Percentiles rank a stretch among this genome's conserved stretches.
Evolutionary conservation across 495 filamentous ascomycete genomes (phyloP).

Genomic region (Neurospora sp.): DNA sequence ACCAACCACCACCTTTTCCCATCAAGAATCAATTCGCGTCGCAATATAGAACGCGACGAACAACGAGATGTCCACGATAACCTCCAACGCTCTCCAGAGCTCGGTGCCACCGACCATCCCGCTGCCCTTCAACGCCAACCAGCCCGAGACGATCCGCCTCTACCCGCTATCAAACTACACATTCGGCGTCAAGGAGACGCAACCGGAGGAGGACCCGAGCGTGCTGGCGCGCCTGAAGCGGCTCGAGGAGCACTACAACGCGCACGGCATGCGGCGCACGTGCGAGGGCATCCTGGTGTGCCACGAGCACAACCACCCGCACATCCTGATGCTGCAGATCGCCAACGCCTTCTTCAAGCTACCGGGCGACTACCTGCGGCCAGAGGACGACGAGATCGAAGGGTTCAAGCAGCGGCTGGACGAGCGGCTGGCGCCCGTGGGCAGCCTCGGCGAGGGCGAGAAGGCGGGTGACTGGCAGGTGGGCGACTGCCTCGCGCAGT

Average conservation of each 20-base stretch:
- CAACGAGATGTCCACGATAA: constrained; percentile 62
- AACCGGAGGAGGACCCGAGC: constrained; percentile 94
- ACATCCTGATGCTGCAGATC: constrained; percentile 97
- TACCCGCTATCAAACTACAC: constrained; percentile 98
- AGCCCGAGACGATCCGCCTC: constrained; percentile 82
- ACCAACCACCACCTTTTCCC: background rate
- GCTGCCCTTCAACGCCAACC: constrained; percentile 73
- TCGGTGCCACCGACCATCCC: constrained; percentile 68
- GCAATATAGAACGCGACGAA: background rate
- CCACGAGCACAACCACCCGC: constrained; percentile 97
- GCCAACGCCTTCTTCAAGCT: constrained; percentile 99
- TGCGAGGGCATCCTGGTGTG: constrained; percentile 95
- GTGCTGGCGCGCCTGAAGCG: constrained; percentile 86
- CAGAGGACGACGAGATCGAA: constrained; percentile 79
- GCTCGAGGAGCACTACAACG: constrained; percentile 85
- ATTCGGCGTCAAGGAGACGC: constrained; percentile 94
- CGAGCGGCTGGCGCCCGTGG: constrained; percentile 84
- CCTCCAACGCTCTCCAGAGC: constrained; percentile 57
- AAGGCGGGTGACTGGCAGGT: constrained; percentile 90
- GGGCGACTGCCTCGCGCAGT: constrained; percentile 88
- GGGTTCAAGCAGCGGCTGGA: constrained; percentile 90
- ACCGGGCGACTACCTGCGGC: constrained; percentile 90
- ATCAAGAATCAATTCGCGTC: background rate
- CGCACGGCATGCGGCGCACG: constrained; percentile 90
- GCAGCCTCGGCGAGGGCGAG: constrained; percentile 75